Evolutionary conservation across 2,329 filamentous ascomycete species (phyloP).

Genomic region (Colletotrichum sp.): DNA sequence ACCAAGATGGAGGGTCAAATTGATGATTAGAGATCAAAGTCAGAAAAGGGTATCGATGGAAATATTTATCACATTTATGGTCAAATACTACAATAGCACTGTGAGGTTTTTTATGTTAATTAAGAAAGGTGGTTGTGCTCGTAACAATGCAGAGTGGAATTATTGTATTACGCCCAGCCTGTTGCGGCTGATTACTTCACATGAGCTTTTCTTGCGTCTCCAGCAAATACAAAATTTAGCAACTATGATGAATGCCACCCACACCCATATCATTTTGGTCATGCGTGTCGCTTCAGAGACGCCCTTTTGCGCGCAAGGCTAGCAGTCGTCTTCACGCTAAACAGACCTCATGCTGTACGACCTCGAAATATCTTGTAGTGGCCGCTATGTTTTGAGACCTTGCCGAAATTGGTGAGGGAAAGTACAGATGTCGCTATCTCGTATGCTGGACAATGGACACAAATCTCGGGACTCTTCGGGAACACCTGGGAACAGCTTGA

Average conservation of each 20-base stretch:
- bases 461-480: rapidly evolving
- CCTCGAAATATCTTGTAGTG: neutral
- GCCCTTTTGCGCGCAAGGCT: neutral
- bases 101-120: too few species aligned
- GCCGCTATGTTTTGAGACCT: neutral
- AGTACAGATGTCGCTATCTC: neutral
- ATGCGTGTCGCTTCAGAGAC: neutral
- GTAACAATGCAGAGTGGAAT: neutral
- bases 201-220: neutral
- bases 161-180: neutral
- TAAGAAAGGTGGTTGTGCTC: too few species aligned
- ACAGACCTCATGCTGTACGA: neutral
- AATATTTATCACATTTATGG: neutral
- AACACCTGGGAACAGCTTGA: neutral
- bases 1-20: neutral
- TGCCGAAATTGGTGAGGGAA: neutral
- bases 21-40: neutral
- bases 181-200: neutral
- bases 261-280: neutral
- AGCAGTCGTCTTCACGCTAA: neutral
- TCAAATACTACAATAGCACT: too few species aligned
- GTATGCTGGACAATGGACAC: neutral
- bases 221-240: neutral
- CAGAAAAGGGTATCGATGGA: neutral
- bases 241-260: neutral